Percentiles rank a stretch among this genome's conserved stretches.
These are phyloP conservation scores for Pythium folliculosum DNA, from an alignment of 352 stramenopile genomes.

Conservation along the genomic window DNA sequence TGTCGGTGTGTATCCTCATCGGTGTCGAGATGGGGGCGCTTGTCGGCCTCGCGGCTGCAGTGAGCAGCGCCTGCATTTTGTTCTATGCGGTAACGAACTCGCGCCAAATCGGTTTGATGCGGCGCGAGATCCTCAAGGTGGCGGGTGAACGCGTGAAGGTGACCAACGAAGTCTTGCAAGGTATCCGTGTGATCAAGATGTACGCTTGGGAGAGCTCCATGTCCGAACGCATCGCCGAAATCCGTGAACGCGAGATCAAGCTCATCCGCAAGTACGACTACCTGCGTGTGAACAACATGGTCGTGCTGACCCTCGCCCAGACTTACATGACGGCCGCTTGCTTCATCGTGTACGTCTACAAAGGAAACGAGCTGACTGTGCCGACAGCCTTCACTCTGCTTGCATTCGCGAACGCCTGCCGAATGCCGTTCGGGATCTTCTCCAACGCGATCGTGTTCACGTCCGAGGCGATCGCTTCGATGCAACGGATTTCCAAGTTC, in stretches of 20 bases:
- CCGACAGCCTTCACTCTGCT: constrained; percentile 38
- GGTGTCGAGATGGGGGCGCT: constrained; percentile 20
- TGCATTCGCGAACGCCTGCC: constrained; percentile 35
- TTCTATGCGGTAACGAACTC: constrained; percentile 34
- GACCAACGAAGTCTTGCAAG: constrained; percentile 92
- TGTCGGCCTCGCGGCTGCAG: constrained; percentile 28
- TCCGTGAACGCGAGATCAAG: constrained; percentile 46
- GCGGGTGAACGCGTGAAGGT: constrained; percentile 87
- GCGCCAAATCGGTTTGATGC: constrained; percentile 33
- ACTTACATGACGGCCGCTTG: constrained; percentile 26
- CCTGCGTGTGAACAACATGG: constrained; percentile 15
- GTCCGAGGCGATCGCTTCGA: constrained; percentile 32
- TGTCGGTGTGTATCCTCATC: constrained; percentile 23
- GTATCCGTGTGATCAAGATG: constrained; percentile 91
- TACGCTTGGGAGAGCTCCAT: constrained; percentile 80
- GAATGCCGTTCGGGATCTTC: constrained; percentile 40
- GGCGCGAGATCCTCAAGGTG: constrained; percentile 43
- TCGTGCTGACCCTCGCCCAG: constrained; percentile 16
- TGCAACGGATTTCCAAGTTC: constrained; percentile 36
- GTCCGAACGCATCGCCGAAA: constrained; percentile 33
- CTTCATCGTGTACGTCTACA: constrained; percentile 24
- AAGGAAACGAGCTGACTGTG: constrained; percentile 17
- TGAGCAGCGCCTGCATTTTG: constrained; percentile 31
- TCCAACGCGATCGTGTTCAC: constrained; percentile 36
- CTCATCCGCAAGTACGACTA: constrained; percentile 21